phyloP scores from a whole-genome alignment of 179 eudicot genomes.

The Silene noctiflora region DNA sequence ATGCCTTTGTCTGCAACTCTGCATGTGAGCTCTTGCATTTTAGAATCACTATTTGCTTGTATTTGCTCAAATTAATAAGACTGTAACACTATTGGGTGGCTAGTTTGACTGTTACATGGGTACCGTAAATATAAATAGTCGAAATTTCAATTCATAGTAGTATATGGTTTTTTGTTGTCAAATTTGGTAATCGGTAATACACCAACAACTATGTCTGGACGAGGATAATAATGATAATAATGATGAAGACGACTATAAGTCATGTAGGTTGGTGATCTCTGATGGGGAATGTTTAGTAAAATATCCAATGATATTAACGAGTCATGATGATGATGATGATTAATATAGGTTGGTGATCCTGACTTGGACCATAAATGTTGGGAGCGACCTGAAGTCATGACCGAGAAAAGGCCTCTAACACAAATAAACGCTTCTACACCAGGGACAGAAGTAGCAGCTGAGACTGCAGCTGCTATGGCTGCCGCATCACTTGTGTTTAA shows the following conservation, averaged over 20 bases:
- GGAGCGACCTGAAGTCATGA: slow-evolving; percentile 91
- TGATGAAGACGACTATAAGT: no score
- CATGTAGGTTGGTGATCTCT: no score
- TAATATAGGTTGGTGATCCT: slow-evolving; percentile 84
- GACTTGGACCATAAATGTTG: slow-evolving; percentile 83
- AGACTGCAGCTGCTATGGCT: slow-evolving; percentile 97
- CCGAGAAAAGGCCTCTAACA: slow-evolving; percentile 61
- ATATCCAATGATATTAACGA: background rate
- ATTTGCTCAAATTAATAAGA: background rate
- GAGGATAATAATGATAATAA: no score
- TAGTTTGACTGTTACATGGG: background rate
- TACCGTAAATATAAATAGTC: background rate
- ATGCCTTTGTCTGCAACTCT: background rate
- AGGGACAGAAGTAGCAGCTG: slow-evolving; percentile 95
- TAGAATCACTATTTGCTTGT: background rate
- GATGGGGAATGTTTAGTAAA: background rate
- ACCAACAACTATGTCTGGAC: no score
- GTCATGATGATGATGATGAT: slow-evolving; percentile 5
- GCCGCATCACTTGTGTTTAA: slow-evolving; percentile 90
- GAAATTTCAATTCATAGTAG: background rate
- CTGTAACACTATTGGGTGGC: no score
- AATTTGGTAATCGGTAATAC: background rate
- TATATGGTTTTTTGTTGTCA: background rate
- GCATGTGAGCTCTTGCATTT: background rate
- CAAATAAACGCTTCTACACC: slow-evolving; percentile 70